A percentile compares a stretch with the other conserved stretches of the same genome.
Conservation (phyloP, 768 basidiomycete genomes). For the Podaxis sp. region DNA sequence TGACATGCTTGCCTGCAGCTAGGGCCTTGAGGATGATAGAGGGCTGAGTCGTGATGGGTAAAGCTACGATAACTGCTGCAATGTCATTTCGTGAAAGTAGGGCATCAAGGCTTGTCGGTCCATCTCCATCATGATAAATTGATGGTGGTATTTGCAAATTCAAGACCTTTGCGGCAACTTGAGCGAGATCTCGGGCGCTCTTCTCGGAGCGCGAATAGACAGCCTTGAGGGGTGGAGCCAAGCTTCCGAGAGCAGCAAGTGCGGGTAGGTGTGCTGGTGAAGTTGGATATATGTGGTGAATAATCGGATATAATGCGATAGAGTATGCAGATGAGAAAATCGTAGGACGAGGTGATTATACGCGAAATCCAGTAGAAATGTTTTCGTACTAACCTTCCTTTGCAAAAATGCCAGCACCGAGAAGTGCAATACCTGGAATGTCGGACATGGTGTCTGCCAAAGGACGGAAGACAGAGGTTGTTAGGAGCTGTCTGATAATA, state of each 20-base stretch:
- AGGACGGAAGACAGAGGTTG: slow-evolving; percentile 14
- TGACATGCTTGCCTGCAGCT: slow-evolving; percentile 81
- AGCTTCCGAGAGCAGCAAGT: slow-evolving; percentile 50
- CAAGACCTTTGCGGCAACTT: slow-evolving; percentile 40
- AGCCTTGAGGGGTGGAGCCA: slow-evolving; percentile 52
- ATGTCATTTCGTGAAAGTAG: slow-evolving; percentile 73
- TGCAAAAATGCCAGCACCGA: slow-evolving; percentile 81
- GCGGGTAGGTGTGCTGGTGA: slow-evolving; percentile 75
- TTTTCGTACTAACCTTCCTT: slow-evolving; percentile 55
- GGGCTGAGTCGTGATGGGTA: slow-evolving; percentile 80
- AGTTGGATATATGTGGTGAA: slow-evolving; percentile 24
- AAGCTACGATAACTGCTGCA: slow-evolving; percentile 66
- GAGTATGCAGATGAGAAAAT: slow-evolving; percentile 20
- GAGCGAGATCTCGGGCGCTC: slow-evolving; percentile 54
- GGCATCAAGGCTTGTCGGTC: slow-evolving; percentile 48
- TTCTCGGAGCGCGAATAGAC: slow-evolving; percentile 79
- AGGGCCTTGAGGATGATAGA: slow-evolving; percentile 60
- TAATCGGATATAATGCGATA: slow-evolving; percentile 21
- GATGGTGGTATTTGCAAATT: slow-evolving; percentile 41
- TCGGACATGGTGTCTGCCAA: slow-evolving; percentile 35
- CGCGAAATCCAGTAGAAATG: neutral
- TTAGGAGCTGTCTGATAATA: neutral
- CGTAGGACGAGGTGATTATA: neutral
- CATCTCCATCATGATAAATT: slow-evolving; percentile 57
- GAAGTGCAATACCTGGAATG: slow-evolving; percentile 62